Percentiles rank a stretch among this genome's conserved stretches.
Conservation (phyloP, 441 rosid genomes). For the Adansonia madagascariensis region DNA sequence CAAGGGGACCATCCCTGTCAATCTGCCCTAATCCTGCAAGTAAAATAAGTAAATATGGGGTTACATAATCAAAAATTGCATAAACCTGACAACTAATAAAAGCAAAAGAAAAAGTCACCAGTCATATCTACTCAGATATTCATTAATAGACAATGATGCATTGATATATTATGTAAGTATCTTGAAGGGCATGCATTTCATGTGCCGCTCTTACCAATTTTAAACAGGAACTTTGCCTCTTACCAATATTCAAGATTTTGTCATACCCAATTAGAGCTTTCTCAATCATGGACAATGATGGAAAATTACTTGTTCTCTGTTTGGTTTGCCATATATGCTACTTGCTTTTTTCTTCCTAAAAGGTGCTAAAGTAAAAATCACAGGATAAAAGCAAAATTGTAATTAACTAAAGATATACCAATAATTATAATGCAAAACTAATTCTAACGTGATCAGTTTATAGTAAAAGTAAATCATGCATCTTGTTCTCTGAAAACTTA, state of each 20-base stretch:
- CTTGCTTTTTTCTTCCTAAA: neutral
- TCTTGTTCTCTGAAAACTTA: neutral
- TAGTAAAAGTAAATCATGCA: neutral
- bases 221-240: neutral
- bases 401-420: neutral
- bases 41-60: neutral
- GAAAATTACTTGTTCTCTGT: neutral
- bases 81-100: neutral
- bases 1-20: neutral
- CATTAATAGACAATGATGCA: neutral
- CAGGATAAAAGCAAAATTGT: neutral
- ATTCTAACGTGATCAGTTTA: neutral
- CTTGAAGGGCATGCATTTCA: conserved; percentile 11
- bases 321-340: neutral
- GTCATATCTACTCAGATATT: neutral
- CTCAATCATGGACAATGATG: neutral
- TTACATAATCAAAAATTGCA: neutral
- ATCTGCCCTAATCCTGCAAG: conserved; percentile 24
- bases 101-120: neutral
- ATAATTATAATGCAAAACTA: neutral
- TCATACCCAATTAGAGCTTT: neutral
- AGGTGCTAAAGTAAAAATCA: neutral
- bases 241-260: neutral
- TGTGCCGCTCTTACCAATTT: neutral
- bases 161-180: neutral